A percentile compares a stretch with the other conserved stretches of the same genome.
These are phyloP conservation scores for Eutreptiella sp. DNA, from an alignment of 208 protist genomes.

Conservation along the genomic window DNA sequence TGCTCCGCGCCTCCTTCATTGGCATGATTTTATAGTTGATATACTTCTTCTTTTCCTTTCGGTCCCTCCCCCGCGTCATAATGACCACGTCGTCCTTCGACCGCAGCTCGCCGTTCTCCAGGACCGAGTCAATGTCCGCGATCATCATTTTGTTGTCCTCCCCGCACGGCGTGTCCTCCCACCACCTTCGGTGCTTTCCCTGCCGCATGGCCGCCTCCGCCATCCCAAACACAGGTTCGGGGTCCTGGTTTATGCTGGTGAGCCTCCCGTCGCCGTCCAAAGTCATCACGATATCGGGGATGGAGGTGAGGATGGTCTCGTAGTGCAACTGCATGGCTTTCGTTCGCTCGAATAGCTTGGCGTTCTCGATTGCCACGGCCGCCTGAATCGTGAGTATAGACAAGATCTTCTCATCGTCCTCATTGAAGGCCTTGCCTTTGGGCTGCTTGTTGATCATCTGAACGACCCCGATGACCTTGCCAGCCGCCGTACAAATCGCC, in stretches of 20 bases:
- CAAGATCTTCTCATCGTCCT: slow-evolving; percentile 27
- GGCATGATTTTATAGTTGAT: slow-evolving; percentile 28
- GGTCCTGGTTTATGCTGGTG: slow-evolving; percentile 4
- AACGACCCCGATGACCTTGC: slow-evolving; percentile 35
- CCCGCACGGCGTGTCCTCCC: too few species aligned
- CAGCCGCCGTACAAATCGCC: slow-evolving; percentile 9
- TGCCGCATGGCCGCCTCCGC: slow-evolving; percentile 1
- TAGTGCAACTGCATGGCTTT: slow-evolving; percentile 19
- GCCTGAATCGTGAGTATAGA: slow-evolving; percentile 29
- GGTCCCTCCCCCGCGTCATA: too few species aligned
- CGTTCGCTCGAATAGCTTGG: slow-evolving; percentile 27
- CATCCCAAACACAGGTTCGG: slow-evolving; percentile 10
- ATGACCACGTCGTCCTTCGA: background rate
- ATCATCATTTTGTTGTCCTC: too few species aligned
- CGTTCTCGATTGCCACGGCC: slow-evolving; percentile 35
- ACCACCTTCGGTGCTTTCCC: slow-evolving; percentile 1
- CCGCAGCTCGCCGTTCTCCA: background rate
- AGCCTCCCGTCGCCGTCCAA: slow-evolving; percentile 15
- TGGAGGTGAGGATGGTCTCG: slow-evolving; percentile 20
- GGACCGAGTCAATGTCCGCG: too few species aligned
- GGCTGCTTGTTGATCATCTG: slow-evolving; percentile 40
- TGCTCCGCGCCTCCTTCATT: background rate
- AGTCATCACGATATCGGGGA: slow-evolving; percentile 19
- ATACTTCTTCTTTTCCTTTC: background rate
- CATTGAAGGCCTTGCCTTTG: slow-evolving; percentile 11